Conservation (phyloP, 1,284 basidiomycete genomes). For the Sphagnurus paluster region DNA sequence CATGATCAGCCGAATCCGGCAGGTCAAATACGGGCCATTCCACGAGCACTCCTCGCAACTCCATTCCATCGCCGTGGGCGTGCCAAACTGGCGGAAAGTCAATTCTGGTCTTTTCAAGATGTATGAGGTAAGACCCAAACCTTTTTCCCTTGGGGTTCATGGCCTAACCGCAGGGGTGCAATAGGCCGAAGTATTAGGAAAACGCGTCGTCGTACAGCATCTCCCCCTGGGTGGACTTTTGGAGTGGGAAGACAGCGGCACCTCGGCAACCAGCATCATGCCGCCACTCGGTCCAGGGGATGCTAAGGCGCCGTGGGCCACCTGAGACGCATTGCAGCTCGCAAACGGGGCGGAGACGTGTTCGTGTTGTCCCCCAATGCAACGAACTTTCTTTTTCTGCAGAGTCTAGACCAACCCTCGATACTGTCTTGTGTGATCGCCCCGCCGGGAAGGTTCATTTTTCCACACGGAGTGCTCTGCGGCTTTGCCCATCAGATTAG, state of each 20-base stretch:
- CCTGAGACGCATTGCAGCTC: slow-evolving; percentile 8
- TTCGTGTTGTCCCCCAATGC: no score
- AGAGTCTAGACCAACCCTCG: no score
- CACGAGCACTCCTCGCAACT: slow-evolving; percentile 93
- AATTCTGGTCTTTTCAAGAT: slow-evolving; percentile 92
- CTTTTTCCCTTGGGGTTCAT: slow-evolving; percentile 3
- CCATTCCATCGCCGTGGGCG: slow-evolving; percentile 81
- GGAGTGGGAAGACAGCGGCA: slow-evolving; percentile 54
- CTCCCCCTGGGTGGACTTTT: slow-evolving; percentile 83
- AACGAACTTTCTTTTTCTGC: no score
- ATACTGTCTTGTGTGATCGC: no score
- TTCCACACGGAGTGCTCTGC: not conserved
- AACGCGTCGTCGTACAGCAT: slow-evolving; percentile 97
- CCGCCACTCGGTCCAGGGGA: slow-evolving; percentile 1
- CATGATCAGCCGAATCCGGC: slow-evolving; percentile 76
- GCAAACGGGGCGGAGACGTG: no score
- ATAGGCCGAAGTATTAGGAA: slow-evolving; percentile 89
- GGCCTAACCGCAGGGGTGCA: no score
- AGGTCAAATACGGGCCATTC: slow-evolving; percentile 86
- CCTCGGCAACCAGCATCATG: slow-evolving; percentile 2
- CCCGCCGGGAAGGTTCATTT: no score
- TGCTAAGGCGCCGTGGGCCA: slow-evolving; percentile 13
- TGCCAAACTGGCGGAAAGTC: slow-evolving; percentile 88
- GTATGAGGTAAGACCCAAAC: slow-evolving; percentile 79
- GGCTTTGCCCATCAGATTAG: not conserved